Evolutionary conservation across 257 asterid species (phyloP).

Genomic region (Salvia hispanica): DNA sequence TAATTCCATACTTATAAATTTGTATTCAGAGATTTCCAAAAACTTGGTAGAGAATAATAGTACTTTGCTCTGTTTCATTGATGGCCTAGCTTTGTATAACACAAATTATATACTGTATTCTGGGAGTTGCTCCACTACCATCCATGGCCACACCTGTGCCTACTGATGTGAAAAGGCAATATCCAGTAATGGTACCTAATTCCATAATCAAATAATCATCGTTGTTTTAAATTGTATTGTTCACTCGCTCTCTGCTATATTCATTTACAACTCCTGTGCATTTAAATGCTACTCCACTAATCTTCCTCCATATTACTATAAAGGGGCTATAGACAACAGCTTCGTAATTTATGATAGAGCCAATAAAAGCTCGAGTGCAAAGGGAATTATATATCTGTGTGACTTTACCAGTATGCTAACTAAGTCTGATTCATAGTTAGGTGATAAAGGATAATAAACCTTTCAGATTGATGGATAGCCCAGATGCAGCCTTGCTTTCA

Average conservation of each 20-base stretch:
- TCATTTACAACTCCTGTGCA: constrained; percentile 10
- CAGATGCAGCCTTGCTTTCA: constrained; percentile 54
- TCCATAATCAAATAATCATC: background rate
- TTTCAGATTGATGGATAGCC: constrained; percentile 63
- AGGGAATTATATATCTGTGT: background rate
- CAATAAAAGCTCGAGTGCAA: background rate
- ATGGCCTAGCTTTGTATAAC: constrained; percentile 8
- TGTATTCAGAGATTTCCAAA: background rate
- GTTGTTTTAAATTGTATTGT: background rate
- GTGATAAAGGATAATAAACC: constrained; percentile 40
- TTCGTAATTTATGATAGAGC: background rate
- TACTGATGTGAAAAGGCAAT: background rate
- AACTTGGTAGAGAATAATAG: background rate
- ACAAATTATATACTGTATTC: background rate
- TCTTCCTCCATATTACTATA: background rate
- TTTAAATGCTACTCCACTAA: background rate
- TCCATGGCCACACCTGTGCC: background rate
- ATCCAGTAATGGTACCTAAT: background rate
- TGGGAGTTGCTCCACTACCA: background rate
- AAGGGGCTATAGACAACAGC: background rate
- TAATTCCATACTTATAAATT: background rate
- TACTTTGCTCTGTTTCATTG: constrained; percentile 9
- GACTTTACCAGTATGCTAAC: constrained; percentile 6
- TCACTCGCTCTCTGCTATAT: background rate
- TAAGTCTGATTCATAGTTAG: background rate